phyloP scores from a whole-genome alignment of 352 stramenopile genomes.

The Phytopythium aichiense region DNA sequence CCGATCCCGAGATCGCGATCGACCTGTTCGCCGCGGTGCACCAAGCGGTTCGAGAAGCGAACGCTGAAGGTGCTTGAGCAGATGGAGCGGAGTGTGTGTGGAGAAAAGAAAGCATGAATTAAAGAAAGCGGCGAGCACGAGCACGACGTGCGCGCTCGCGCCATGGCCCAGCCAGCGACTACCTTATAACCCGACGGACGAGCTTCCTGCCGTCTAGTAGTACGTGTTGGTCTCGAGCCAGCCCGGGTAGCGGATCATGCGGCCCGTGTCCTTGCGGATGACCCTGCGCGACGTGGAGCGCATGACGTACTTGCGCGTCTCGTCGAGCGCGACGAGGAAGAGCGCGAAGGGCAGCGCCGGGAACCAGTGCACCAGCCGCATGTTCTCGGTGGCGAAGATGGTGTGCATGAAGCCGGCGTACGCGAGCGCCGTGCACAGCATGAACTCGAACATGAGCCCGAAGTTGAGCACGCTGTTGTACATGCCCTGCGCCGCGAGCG shows the following conservation, averaged over 20 bases:
- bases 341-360: conserved; percentile 86
- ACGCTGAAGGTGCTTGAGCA: background rate
- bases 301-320: conserved; percentile 90
- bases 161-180: no score
- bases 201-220: conserved; percentile 47
- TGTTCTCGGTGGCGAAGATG: conserved; percentile 78
- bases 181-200: no score
- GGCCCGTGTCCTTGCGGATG: conserved; percentile 73
- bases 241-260: conserved; percentile 77
- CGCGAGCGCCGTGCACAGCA: conserved; percentile 78
- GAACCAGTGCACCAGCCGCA: conserved; percentile 91
- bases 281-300: conserved; percentile 66
- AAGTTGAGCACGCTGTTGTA: conserved; percentile 91
- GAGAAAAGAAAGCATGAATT: background rate
- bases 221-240: conserved; percentile 91
- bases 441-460: conserved; percentile 91
- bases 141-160: no score
- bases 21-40: background rate
- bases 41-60: background rate
- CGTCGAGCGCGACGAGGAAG: conserved; percentile 88
- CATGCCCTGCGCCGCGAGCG: conserved; percentile 90
- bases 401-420: conserved; percentile 85
- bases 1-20: background rate
- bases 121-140: no score
- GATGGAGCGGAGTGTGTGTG: background rate